Base-by-base conservation (phyloP, 1,284 basidiomycete species). In the Boletus sp. region DNA sequence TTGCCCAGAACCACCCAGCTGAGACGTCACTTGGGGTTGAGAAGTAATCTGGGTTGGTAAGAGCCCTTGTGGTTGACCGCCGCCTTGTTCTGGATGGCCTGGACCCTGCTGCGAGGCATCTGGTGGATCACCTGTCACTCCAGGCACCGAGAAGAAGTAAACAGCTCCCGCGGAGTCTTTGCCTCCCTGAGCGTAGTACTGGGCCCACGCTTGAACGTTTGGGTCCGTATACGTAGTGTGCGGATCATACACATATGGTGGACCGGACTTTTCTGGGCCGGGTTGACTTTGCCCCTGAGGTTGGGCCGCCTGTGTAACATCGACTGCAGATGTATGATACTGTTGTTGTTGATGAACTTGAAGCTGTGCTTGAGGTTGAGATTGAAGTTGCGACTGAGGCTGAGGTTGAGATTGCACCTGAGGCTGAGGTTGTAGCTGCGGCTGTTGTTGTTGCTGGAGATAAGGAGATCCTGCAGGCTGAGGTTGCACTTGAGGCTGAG, bases 141-240 rank as follows among this genome's bases (percentile, higher is more conserved):
- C 85, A 7, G 86, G 87, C 2, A 89, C 78, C 4, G 78, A 81
- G 45, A 84, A 64, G 58, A 89, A 89, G 66, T 89, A 89, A 29
- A 89, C 82, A 9, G 81, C 71, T 7, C 87, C 87, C 2, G 82
- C 78, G 0, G 72, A 65, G 54, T 88, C 87, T 32, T 67, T 78
- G 3, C 87, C 86, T 22, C 87, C 87, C 48, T 83, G 78, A 0
- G 81, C 80, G 58, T 89, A 89, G 62, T 89, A 91, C 54, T 81
- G 76, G 4, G 86, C 88, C 88, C 87, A 90, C 0, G 84, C 84
- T 57, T 88, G 84, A 8, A 81, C 85, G 54, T 87, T 87, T 30
- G 80, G 75, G 58, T 89, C 86, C 5, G 77, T 62, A 56, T 89
- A 89, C 14, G 76, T 78, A 25, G 69, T 69, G 33, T 72, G 75